Percentiles rank a stretch among this genome's conserved stretches.
Conservation (phyloP, 495 filamentous ascomycete genomes). For the Daldinia childiae region DNA sequence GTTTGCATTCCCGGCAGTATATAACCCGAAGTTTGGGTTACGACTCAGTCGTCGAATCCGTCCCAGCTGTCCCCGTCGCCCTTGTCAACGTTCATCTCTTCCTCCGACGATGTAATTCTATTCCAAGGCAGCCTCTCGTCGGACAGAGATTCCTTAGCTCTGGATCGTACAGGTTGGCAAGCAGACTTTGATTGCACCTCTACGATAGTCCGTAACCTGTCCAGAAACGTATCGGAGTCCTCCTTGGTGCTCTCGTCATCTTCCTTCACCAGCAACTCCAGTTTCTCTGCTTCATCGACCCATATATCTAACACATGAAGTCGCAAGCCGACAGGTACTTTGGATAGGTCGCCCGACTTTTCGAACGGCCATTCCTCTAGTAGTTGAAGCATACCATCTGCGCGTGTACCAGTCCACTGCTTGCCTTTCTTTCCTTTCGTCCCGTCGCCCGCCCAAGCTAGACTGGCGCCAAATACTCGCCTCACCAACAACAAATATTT, state of each 20-base stretch:
- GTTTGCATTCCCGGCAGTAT: neutral
- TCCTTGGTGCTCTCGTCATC: slow-evolving; percentile 54
- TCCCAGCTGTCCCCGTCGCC: slow-evolving; percentile 70
- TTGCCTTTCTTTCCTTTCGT: slow-evolving; percentile 37
- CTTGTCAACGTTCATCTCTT: slow-evolving; percentile 52
- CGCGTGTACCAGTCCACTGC: slow-evolving; percentile 26
- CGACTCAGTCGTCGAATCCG: slow-evolving; percentile 71
- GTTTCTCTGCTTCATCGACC: slow-evolving; percentile 83
- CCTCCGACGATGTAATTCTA: slow-evolving; percentile 44
- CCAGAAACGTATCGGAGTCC: slow-evolving; percentile 53
- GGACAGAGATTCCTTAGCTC: slow-evolving; percentile 74
- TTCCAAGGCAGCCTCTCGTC: slow-evolving; percentile 76
- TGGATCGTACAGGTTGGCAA: slow-evolving; percentile 76
- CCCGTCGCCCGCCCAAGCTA: slow-evolving; percentile 62
- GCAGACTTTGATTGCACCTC: slow-evolving; percentile 58
- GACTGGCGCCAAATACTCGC: slow-evolving; percentile 73
- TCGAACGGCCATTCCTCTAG: slow-evolving; percentile 58
- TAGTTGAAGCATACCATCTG: slow-evolving; percentile 52
- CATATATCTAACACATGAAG: slow-evolving; percentile 93
- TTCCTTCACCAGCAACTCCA: slow-evolving; percentile 61
- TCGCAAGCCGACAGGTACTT: slow-evolving; percentile 79
- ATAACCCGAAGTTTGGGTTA: neutral
- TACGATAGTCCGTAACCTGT: slow-evolving; percentile 49
- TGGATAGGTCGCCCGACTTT: slow-evolving; percentile 49
- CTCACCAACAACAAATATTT: slow-evolving; percentile 91